These are phyloP conservation scores for Quercus berberidifolia DNA, from an alignment of 306 rosid species.

Conservation along the genomic window DNA sequence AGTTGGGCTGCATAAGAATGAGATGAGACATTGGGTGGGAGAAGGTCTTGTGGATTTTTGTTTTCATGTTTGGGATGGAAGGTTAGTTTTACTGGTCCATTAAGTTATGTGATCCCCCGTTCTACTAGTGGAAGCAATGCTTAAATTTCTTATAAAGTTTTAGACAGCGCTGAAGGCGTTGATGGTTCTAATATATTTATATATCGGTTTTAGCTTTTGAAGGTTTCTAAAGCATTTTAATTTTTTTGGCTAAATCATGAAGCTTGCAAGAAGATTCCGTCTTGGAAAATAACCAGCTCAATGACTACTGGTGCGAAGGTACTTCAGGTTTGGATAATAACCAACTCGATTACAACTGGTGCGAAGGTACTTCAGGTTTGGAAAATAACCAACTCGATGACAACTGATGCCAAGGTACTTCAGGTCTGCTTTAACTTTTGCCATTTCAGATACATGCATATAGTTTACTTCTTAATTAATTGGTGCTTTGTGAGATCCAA, in stretches of 20 bases:
- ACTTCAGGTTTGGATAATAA: conserved; percentile 42
- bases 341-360: conserved; percentile 72
- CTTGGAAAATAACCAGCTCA: conserved; percentile 89
- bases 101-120: not conserved
- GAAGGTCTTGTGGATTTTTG: not conserved
- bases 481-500: too few species aligned
- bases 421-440: too few species aligned
- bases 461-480: too few species aligned
- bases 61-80: not conserved
- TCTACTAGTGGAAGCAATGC: not conserved
- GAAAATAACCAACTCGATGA: conserved; percentile 94
- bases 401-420: conserved; percentile 13
- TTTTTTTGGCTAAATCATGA: conserved; percentile 85
- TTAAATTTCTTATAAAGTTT: conserved; percentile 3
- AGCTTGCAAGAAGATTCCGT: conserved; percentile 75
- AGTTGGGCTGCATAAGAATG: not conserved
- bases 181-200: conserved; percentile 6
- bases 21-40: not conserved
- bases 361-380: too few species aligned
- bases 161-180: conserved; percentile 12
- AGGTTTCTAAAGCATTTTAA: conserved; percentile 93
- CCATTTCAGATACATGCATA: too few species aligned
- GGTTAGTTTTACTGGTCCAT: not conserved
- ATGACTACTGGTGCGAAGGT: conserved; percentile 45
- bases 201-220: conserved; percentile 8